These are phyloP conservation scores for Phialemoniopsis sp. DNA, from an alignment of 2,329 filamentous ascomycete genomes.

Conservation along the genomic window DNA sequence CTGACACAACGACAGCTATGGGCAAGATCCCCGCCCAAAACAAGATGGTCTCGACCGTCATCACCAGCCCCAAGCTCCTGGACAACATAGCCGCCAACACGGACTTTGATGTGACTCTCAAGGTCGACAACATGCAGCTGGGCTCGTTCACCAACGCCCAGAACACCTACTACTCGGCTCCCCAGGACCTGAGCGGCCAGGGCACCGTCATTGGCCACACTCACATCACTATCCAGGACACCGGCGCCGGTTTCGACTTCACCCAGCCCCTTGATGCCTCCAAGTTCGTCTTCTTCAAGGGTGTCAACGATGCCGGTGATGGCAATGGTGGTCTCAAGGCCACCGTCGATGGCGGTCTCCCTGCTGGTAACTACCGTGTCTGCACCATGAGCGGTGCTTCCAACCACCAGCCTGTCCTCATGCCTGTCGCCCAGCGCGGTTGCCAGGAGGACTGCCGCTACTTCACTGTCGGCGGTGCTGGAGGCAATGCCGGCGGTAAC, in stretches of 20 bases:
- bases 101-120: constrained; percentile 50
- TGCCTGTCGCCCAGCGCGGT: constrained; percentile 65
- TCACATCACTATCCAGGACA: constrained; percentile 55
- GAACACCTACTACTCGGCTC: constrained; percentile 57
- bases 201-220: constrained; percentile 58
- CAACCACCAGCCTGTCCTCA: constrained; percentile 63
- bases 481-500: constrained; percentile 14
- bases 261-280: constrained; percentile 45
- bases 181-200: constrained; percentile 44
- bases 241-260: constrained; percentile 47
- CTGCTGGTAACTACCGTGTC: constrained; percentile 59
- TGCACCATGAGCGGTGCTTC: constrained; percentile 60
- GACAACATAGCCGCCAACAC: constrained; percentile 40
- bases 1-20: constrained; percentile 39
- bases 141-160: constrained; percentile 60
- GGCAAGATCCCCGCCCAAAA: constrained; percentile 51
- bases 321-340: constrained; percentile 49
- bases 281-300: constrained; percentile 61
- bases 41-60: constrained; percentile 55
- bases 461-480: constrained; percentile 42
- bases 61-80: constrained; percentile 48
- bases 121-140: constrained; percentile 47
- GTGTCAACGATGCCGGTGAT: constrained; percentile 59
- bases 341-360: constrained; percentile 52
- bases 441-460: constrained; percentile 62